A percentile compares a stretch with the other conserved stretches of the same genome.
phyloP scores from a whole-genome alignment of 768 basidiomycete species.

The Xerocomus potaroensis region DNA sequence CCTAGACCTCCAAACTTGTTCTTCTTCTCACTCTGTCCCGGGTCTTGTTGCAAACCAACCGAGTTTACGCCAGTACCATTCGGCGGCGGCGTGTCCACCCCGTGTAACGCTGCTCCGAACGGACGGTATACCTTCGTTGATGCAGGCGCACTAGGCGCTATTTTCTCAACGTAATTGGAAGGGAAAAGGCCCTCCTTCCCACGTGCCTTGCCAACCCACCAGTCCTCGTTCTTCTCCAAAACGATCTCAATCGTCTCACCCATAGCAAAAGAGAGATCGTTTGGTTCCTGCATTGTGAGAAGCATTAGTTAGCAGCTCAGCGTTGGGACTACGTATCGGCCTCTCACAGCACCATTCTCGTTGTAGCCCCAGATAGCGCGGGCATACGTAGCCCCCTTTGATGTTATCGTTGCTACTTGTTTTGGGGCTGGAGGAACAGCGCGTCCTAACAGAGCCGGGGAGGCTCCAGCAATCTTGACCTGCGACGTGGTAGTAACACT shows the following conservation, averaged over 20 bases:
- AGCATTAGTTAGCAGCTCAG: slow-evolving; percentile 2
- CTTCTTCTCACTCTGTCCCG: slow-evolving; percentile 44
- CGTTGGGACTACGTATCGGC: neutral
- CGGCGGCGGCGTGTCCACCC: slow-evolving; percentile 29
- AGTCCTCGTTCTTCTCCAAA: slow-evolving; percentile 77
- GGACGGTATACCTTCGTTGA: slow-evolving; percentile 31
- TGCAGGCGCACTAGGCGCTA: slow-evolving; percentile 20
- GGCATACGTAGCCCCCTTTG: slow-evolving; percentile 32
- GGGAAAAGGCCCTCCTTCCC: slow-evolving; percentile 76
- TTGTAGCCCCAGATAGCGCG: slow-evolving; percentile 67
- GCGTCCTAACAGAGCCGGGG: slow-evolving; percentile 9
- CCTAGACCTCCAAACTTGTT: slow-evolving; percentile 51
- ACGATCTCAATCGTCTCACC: slow-evolving; percentile 79
- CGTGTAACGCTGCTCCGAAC: slow-evolving; percentile 37
- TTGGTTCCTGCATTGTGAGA: slow-evolving; percentile 51
- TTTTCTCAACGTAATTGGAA: slow-evolving; percentile 64
- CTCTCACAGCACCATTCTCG: slow-evolving; percentile 47
- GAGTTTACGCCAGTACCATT: slow-evolving; percentile 27
- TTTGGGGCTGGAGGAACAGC: slow-evolving; percentile 16
- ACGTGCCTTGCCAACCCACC: slow-evolving; percentile 75
- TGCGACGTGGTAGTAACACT: slow-evolving; percentile 12
- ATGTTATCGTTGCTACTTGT: slow-evolving; percentile 4
- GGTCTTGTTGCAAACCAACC: slow-evolving; percentile 26
- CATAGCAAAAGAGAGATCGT: slow-evolving; percentile 72
- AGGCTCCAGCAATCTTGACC: slow-evolving; percentile 7